Conservation (phyloP, 352 stramenopile genomes). For the Globisporangium rhizosaccharum region DNA sequence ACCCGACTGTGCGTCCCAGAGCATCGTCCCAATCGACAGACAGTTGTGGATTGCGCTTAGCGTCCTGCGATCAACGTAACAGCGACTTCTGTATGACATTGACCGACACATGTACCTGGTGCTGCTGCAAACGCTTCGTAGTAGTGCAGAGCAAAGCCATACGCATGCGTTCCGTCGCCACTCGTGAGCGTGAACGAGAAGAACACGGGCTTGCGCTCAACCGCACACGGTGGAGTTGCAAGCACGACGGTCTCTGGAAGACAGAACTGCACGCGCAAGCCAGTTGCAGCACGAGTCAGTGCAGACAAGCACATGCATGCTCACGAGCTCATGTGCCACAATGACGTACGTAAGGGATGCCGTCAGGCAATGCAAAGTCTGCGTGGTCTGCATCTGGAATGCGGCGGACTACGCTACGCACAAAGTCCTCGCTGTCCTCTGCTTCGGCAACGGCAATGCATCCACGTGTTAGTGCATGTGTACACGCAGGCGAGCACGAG, state of each 20-base stretch:
- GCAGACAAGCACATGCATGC: background rate
- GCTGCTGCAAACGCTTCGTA: constrained; percentile 26
- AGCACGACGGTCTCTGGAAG: constrained; percentile 49
- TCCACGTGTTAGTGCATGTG: background rate
- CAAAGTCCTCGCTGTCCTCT: constrained; percentile 32
- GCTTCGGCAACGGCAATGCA: background rate
- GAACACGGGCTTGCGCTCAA: constrained; percentile 57
- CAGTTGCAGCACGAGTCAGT: background rate
- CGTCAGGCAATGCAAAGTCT: constrained; percentile 64
- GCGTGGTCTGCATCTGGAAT: constrained; percentile 40
- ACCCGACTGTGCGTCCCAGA: constrained; percentile 10
- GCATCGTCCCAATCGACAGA: background rate
- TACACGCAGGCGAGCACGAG: background rate
- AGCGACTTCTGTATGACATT: no score
- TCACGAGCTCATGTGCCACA: background rate
- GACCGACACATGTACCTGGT: background rate
- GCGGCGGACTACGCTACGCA: constrained; percentile 35
- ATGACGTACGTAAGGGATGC: constrained; percentile 54
- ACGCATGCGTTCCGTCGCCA: constrained; percentile 63
- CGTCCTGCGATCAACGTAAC: no score
- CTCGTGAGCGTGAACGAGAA: constrained; percentile 79
- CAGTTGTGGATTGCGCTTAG: no score
- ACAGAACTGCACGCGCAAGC: constrained; percentile 47
- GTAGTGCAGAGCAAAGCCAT: constrained; percentile 66
- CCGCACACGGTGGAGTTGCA: constrained; percentile 31